phyloP scores from a whole-genome alignment of 163 green algal species.

The Prototheca wickerhamii region DNA sequence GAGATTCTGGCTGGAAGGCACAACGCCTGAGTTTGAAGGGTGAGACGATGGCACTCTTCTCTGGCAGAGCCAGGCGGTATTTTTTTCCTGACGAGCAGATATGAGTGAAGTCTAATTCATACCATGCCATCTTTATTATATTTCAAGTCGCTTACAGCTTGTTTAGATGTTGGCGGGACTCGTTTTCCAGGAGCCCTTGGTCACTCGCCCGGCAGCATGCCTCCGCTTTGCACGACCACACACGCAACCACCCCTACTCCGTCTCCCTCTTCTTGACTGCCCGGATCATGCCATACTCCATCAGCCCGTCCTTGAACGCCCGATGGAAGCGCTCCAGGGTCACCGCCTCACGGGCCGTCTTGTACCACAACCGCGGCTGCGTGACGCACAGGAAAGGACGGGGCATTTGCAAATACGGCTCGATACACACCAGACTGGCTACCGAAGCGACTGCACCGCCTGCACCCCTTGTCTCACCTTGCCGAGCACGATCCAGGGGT shows the following conservation, averaged over 20 bases:
- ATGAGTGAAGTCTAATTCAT: too few species aligned
- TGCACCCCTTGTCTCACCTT: constrained; percentile 35
- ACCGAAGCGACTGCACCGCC: too few species aligned
- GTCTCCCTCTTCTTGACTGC: constrained; percentile 15
- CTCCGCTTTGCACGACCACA: background rate
- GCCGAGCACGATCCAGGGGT: constrained; percentile 86
- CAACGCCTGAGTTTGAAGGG: too few species aligned
- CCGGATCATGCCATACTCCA: constrained; percentile 50
- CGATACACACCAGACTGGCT: background rate
- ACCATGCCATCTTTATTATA: too few species aligned
- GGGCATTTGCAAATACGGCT: background rate
- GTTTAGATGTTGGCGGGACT: too few species aligned
- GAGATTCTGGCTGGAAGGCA: too few species aligned
- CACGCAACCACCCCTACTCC: background rate
- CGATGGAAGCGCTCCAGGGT: constrained; percentile 91
- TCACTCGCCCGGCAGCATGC: background rate
- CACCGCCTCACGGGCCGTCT: constrained; percentile 79
- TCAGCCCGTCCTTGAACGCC: constrained; percentile 80
- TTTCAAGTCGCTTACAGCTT: too few species aligned
- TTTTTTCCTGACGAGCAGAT: too few species aligned
- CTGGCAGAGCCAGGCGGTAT: too few species aligned
- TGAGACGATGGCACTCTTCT: too few species aligned
- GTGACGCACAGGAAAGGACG: background rate
- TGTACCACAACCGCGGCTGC: constrained; percentile 52
- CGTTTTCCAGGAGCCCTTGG: too few species aligned